A percentile compares a stretch with the other conserved stretches of the same genome.
Conservation (phyloP, 148 eudicot species). For the Vaccinium darrowii region DNA sequence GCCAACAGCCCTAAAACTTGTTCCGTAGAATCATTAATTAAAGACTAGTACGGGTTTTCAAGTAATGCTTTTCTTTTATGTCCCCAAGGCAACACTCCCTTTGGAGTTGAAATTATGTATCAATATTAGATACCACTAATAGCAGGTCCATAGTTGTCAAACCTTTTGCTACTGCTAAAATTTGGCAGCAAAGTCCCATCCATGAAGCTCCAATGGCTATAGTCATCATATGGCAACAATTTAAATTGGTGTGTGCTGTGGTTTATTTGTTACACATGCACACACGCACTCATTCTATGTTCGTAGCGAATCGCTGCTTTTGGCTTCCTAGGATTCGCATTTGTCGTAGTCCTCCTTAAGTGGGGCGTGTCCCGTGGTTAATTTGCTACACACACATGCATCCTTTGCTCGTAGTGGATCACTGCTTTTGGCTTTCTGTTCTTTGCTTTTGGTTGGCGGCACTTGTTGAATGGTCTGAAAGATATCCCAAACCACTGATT, state of each 20-base stretch:
- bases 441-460: not conserved
- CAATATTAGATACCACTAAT: too few relatives aligned
- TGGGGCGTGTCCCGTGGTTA: not conserved
- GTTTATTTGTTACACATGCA: not conserved
- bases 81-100: too few relatives aligned
- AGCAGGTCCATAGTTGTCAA: too few relatives aligned
- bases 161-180: too few relatives aligned
- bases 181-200: too few relatives aligned
- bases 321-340: not conserved
- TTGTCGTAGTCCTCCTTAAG: not conserved
- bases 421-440: not conserved
- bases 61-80: too few relatives aligned
- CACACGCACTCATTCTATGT: not conserved
- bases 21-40: too few relatives aligned
- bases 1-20: too few relatives aligned
- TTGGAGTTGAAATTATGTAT: too few relatives aligned
- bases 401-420: not conserved
- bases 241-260: not conserved
- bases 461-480: not conserved
- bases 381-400: not conserved
- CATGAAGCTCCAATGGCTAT: too few relatives aligned
- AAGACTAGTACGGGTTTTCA: too few relatives aligned
- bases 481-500: too few relatives aligned
- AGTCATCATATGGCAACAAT: not conserved
- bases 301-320: not conserved